Conservation (phyloP, 345 rosid species). For the Gossypium raimondii region DNA sequence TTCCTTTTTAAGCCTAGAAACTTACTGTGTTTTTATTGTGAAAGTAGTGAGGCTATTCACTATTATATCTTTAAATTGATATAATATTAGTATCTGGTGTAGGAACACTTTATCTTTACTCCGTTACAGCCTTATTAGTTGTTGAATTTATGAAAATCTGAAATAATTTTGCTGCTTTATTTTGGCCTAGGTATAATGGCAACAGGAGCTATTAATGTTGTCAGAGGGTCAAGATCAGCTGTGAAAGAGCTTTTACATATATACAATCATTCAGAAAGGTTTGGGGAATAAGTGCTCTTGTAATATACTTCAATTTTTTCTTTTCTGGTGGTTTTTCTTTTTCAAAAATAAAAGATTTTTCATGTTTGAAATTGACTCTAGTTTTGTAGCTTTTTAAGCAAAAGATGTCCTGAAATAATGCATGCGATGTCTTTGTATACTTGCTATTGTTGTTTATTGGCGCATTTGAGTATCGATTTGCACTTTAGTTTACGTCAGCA, state of each 20-base stretch:
- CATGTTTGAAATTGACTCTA: constrained; percentile 12
- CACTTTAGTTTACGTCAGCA: not conserved
- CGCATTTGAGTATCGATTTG: not conserved
- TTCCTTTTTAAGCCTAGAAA: not conserved
- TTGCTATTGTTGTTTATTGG: not conserved
- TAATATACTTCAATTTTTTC: not conserved
- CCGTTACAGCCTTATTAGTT: constrained; percentile 5
- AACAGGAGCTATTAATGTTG: constrained; percentile 88
- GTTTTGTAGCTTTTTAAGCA: not conserved
- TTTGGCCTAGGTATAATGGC: constrained; percentile 75
- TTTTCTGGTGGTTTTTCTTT: not conserved
- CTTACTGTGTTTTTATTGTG: not conserved
- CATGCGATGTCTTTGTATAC: not conserved
- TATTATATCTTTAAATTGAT: not conserved
- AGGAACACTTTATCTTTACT: constrained; percentile 1
- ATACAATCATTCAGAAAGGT: constrained; percentile 96
- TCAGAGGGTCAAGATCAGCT: constrained; percentile 86
- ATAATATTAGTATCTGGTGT: not conserved
- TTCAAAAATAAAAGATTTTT: not conserved
- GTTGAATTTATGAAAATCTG: constrained; percentile 4
- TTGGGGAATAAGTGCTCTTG: not conserved
- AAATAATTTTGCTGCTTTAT: constrained; percentile 7
- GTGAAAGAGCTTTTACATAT: constrained; percentile 79
- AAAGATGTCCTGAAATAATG: not conserved
- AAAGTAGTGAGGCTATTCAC: not conserved